A percentile compares a stretch with the other conserved stretches of the same genome.
These are phyloP conservation scores for Tulasnella sp. DNA, from an alignment of 768 basidiomycete genomes.

Conservation along the genomic window DNA sequence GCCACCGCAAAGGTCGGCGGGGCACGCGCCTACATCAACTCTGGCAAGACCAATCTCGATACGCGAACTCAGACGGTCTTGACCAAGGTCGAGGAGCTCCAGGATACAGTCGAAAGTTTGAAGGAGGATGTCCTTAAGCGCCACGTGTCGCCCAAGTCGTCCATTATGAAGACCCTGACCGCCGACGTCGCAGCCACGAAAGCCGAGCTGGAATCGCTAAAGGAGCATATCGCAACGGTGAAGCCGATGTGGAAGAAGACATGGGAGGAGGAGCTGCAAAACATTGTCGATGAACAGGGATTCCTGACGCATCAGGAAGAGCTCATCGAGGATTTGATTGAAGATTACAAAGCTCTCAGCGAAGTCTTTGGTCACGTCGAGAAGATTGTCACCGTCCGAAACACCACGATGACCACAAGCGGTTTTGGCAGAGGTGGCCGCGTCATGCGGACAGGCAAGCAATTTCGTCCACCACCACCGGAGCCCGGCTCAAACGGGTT, in stretches of 20 bases:
- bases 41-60: slow-evolving; percentile 89
- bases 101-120: slow-evolving; percentile 81
- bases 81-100: slow-evolving; percentile 86
- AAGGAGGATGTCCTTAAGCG: slow-evolving; percentile 88
- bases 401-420: neutral
- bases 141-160: slow-evolving; percentile 72
- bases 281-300: slow-evolving; percentile 95
- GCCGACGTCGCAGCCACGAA: slow-evolving; percentile 61
- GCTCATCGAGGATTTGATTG: slow-evolving; percentile 75
- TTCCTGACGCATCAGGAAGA: slow-evolving; percentile 90
- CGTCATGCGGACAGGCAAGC: slow-evolving; percentile 33
- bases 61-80: slow-evolving; percentile 78
- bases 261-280: slow-evolving; percentile 93
- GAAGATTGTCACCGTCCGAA: slow-evolving; percentile 68
- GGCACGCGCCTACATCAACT: slow-evolving; percentile 78
- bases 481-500: slow-evolving; percentile 64
- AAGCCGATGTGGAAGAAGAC: slow-evolving; percentile 99
- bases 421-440: slow-evolving; percentile 37
- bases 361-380: slow-evolving; percentile 88
- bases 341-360: slow-evolving; percentile 83
- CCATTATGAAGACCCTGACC: slow-evolving; percentile 59
- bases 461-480: slow-evolving; percentile 52
- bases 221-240: slow-evolving; percentile 77
- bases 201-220: slow-evolving; percentile 64
- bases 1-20: slow-evolving; percentile 77